Percentiles rank a stretch among this genome's conserved stretches.
Conservation (phyloP, 2,329 filamentous ascomycete species). For the Pseudogymnoascus sp. region DNA sequence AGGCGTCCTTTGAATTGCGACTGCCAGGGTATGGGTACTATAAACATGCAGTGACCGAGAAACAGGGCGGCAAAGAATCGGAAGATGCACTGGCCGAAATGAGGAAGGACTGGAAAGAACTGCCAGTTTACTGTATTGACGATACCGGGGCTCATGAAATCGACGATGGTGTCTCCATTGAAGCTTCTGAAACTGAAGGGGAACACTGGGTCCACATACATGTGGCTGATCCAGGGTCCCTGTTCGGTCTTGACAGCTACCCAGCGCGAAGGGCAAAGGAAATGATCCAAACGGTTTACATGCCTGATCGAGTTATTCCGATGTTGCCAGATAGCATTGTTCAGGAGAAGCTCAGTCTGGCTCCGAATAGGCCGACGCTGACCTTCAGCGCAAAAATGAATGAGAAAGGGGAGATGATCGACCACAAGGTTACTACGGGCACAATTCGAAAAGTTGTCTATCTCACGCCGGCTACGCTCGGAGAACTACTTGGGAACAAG, state of each 20-base stretch:
- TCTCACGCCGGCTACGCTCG: conserved; percentile 47
- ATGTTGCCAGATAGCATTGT: conserved; percentile 51
- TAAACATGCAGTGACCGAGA: conserved; percentile 20
- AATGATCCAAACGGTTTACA: conserved; percentile 52
- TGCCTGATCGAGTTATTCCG: conserved; percentile 48
- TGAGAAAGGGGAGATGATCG: conserved; percentile 44
- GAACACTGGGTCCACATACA: conserved; percentile 73
- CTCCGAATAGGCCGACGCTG: conserved; percentile 43
- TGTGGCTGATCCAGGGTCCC: conserved; percentile 70
- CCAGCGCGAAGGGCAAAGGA: conserved; percentile 56
- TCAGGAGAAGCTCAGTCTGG: conserved; percentile 48
- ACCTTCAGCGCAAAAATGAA: conserved; percentile 57
- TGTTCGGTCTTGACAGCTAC: conserved; percentile 51
- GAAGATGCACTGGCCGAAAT: conserved; percentile 43
- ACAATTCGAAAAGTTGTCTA: conserved; percentile 49
- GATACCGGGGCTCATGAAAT: conserved; percentile 59
- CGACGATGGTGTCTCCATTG: conserved; percentile 72
- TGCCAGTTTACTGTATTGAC: conserved; percentile 68
- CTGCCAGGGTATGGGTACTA: conserved; percentile 42
- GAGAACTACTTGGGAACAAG: conserved; percentile 24
- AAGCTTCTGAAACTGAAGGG: conserved; percentile 43
- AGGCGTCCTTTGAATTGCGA: conserved; percentile 52
- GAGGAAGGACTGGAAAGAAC: conserved; percentile 52
- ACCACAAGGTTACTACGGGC: conserved; percentile 48
- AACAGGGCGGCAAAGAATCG: conserved; percentile 22